These are phyloP conservation scores for Vitellaria paradoxa DNA, from an alignment of 179 eudicot species.

Conservation along the genomic window DNA sequence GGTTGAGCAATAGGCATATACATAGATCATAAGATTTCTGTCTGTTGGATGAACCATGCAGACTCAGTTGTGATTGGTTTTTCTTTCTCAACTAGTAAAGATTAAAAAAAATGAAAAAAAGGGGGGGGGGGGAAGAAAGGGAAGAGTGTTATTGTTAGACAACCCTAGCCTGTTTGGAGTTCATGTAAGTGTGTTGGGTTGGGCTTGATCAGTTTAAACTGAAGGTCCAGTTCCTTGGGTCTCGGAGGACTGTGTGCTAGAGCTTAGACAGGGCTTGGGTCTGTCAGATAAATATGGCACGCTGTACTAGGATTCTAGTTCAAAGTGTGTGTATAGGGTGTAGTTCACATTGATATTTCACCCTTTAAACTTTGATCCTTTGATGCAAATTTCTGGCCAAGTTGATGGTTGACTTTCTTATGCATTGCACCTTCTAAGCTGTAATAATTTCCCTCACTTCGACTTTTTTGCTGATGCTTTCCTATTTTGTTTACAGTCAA, in stretches of 20 bases:
- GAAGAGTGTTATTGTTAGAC: too few relatives aligned
- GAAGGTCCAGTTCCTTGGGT: background rate
- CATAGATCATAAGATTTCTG: too few relatives aligned
- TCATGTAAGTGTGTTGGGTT: background rate
- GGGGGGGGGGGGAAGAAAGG: too few relatives aligned
- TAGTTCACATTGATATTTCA: background rate
- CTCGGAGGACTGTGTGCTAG: background rate
- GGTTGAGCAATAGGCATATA: too few relatives aligned
- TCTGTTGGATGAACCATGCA: too few relatives aligned
- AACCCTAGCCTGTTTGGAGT: too few relatives aligned
- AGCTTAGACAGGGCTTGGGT: background rate
- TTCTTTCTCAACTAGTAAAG: too few relatives aligned
- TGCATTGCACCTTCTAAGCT: background rate
- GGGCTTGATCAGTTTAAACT: background rate
- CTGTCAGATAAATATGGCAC: background rate
- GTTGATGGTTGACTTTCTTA: background rate
- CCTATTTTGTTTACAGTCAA: conserved; percentile 44
- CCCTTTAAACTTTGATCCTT: background rate
- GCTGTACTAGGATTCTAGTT: background rate
- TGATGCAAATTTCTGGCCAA: background rate
- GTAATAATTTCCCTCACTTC: conserved; percentile 1
- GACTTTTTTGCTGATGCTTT: background rate
- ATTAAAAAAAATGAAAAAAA: too few relatives aligned
- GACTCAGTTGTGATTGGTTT: too few relatives aligned
- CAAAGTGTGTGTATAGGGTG: background rate